Base-by-base conservation (phyloP, 768 basidiomycete genomes). In the Tylopilus cervinicoccineus region DNA sequence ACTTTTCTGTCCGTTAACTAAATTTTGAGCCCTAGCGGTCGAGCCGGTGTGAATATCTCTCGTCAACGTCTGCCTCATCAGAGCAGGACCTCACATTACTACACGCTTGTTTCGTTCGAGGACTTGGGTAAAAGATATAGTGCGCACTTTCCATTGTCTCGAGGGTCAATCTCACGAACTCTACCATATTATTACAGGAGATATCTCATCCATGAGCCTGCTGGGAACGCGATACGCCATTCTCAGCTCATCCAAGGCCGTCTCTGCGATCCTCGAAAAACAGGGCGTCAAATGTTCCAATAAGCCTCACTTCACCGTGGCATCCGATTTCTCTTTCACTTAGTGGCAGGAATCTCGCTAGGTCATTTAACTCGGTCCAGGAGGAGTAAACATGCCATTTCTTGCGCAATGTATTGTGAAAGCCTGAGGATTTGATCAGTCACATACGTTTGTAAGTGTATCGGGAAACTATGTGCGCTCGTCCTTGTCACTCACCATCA, bases 71-170 rank as follows among this genome's bases (percentile, higher is more conserved):
- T 60, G 47, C 29, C 38, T 51, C 45, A 43, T 70, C 51, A 48
- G 56, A 33, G 45, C 38, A 38, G 58, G 36, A 8, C 4, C 57
- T 23, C 65, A 45, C 20, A 1, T 53, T 17, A 13, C 20, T 10
- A 53, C 42, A 23, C 6, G 28, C 5, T 8, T 55, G 7, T 14
- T 54, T 14, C 14, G 36, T 14, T 49, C 43, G 16, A 49, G 36
- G 16, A 70, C 17, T 76, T 82, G 75, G 72, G 78, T 3, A 72
- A 77, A 51, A 65, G 64, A 60, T 83, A 74, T 53, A 81, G 81
- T 73, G 52, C 24, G 70, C 54, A 12, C 33, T 32, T 32, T 5
- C 2, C 16, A 16, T 23, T 11, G n/a, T 39, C 16, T 27, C 13
- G 22, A n/a, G 22, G 20, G 16, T 9, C 22, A 4, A 29, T 6